phyloP scores from a whole-genome alignment of 2,329 filamentous ascomycete genomes.

The Nothomitra cinnamomea region DNA sequence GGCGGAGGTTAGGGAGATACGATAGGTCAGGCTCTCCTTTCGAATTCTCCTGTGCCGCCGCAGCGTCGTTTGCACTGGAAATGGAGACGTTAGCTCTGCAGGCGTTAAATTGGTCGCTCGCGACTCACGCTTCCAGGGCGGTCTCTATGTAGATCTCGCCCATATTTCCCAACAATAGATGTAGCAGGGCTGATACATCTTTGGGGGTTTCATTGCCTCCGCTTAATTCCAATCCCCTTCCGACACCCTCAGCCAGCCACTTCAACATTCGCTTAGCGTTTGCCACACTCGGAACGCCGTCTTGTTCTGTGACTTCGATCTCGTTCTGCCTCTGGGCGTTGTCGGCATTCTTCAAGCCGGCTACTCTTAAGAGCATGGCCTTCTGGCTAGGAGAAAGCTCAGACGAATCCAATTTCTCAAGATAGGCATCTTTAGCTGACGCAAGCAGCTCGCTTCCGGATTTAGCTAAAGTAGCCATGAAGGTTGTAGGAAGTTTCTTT shows the following conservation, averaged over 20 bases:
- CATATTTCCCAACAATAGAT: conserved; percentile 72
- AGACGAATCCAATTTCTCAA: conserved; percentile 73
- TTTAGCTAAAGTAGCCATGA: conserved; percentile 82
- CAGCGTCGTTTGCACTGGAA: conserved; percentile 52
- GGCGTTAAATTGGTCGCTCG: background rate
- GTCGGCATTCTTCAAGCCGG: conserved; percentile 60
- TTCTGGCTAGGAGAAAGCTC: conserved; percentile 81
- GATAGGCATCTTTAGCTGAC: conserved; percentile 78
- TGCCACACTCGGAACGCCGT: conserved; percentile 65
- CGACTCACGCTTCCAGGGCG: conserved; percentile 38
- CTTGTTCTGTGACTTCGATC: conserved; percentile 78
- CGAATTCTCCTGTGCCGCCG: conserved; percentile 55
- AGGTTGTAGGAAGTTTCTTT: conserved; percentile 78
- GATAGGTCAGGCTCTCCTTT: conserved; percentile 78
- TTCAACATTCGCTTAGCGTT: conserved; percentile 96
- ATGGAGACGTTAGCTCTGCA: conserved; percentile 17
- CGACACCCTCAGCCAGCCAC: conserved; percentile 91
- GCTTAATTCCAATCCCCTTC: conserved; percentile 78
- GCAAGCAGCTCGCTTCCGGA: conserved; percentile 78
- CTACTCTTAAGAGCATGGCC: conserved; percentile 75
- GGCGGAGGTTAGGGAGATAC: conserved; percentile 63
- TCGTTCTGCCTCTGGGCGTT: conserved; percentile 58
- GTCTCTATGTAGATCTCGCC: conserved; percentile 62
- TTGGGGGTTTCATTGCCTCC: conserved; percentile 79
- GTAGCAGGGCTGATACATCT: conserved; percentile 73